Evolutionary conservation across 805 yeast genomes (phyloP).

Genomic region (Teunomyces cretensis): DNA sequence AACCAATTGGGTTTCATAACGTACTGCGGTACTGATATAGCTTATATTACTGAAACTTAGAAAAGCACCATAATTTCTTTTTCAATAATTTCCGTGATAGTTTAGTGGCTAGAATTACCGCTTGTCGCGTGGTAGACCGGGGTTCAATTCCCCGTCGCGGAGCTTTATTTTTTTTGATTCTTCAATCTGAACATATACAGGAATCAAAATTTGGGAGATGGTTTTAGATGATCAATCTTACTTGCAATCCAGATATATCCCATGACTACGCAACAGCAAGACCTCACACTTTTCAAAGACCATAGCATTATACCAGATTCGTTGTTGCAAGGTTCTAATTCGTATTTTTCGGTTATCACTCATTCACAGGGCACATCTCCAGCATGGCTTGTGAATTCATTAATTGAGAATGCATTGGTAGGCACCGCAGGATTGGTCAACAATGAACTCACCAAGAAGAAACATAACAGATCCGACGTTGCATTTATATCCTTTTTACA

Average conservation of each 20-base stretch:
- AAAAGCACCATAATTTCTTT: no score
- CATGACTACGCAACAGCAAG: slow-evolving; percentile 41
- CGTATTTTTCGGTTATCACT: slow-evolving; percentile 27
- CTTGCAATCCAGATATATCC: neutral
- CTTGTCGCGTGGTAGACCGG: slow-evolving; percentile 22
- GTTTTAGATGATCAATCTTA: neutral
- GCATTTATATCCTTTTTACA: slow-evolving; percentile 36
- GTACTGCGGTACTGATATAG: neutral
- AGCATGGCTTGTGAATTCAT: slow-evolving; percentile 57
- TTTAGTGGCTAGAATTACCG: slow-evolving; percentile 22
- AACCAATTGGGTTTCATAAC: no score
- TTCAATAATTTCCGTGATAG: slow-evolving; percentile 12
- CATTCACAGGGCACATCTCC: slow-evolving; percentile 55
- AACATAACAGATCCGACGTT: slow-evolving; percentile 26
- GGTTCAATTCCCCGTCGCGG: slow-evolving; percentile 22
- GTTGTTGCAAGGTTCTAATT: slow-evolving; percentile 13
- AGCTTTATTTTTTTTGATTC: slow-evolving; percentile 4
- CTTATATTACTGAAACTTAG: neutral
- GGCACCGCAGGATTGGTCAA: slow-evolving; percentile 48
- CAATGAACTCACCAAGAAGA: slow-evolving; percentile 22
- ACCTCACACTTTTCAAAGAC: slow-evolving; percentile 52
- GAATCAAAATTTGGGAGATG: neutral
- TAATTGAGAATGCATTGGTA: slow-evolving; percentile 50
- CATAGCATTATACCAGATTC: slow-evolving; percentile 41
- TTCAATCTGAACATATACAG: neutral